Evolutionary conservation across 768 basidiomycete species (phyloP).

Genomic region (Lentinula sp.): DNA sequence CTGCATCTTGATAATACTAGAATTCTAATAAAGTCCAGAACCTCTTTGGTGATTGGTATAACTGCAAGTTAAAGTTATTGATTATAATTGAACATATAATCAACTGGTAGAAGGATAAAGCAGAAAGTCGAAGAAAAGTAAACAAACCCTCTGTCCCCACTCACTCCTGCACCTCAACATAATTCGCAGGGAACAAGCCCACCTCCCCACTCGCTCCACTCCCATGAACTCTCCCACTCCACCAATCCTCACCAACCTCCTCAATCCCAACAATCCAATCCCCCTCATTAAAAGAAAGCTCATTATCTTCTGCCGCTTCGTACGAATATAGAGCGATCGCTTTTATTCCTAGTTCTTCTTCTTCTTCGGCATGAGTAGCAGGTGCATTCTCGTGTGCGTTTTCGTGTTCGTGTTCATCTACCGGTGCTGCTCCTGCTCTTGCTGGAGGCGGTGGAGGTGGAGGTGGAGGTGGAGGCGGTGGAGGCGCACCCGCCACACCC

Average conservation of each 20-base stretch:
- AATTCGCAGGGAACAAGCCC: conserved; percentile 10
- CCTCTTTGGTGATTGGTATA: too few relatives aligned
- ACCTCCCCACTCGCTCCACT: conserved; percentile 1
- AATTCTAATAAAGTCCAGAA: too few relatives aligned
- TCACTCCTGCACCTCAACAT: conserved; percentile 26
- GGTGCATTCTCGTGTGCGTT: too few relatives aligned
- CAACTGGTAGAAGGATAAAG: too few relatives aligned
- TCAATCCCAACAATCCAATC: conserved; percentile 77
- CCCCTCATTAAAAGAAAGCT: conserved; percentile 79
- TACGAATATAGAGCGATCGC: conserved; percentile 43
- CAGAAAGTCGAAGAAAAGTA: too few relatives aligned
- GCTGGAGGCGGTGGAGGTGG: conserved; percentile 26
- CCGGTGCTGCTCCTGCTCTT: conserved; percentile 42
- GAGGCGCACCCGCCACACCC: conserved; percentile 45
- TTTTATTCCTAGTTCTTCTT: background rate
- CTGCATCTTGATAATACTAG: too few relatives aligned
- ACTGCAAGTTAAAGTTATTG: too few relatives aligned
- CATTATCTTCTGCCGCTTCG: conserved; percentile 88
- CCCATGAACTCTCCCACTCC: conserved; percentile 60
- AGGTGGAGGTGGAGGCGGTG: conserved; percentile 44
- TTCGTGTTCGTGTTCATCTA: conserved; percentile 35
- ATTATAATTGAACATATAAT: too few relatives aligned
- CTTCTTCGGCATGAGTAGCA: conserved; percentile 40
- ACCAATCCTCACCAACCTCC: conserved; percentile 84
- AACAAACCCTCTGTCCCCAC: background rate